These are phyloP conservation scores for Cynanchum wilfordii DNA, from an alignment of 257 asterid species.

Conservation along the genomic window DNA sequence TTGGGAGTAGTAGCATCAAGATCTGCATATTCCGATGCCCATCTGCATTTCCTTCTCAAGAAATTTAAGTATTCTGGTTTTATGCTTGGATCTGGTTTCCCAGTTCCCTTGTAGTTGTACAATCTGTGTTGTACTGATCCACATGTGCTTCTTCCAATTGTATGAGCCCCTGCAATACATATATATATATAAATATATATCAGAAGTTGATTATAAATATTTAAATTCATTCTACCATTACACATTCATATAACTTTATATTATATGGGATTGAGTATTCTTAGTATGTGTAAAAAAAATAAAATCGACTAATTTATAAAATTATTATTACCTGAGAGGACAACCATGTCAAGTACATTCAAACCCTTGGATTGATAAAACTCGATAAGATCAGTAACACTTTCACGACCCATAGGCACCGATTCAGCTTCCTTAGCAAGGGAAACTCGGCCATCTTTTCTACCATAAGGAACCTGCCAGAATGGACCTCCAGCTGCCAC, in stretches of 20 bases:
- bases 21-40: conserved; percentile 77
- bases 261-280: no score
- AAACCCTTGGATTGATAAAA: conserved; percentile 62
- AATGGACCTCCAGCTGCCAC: conserved; percentile 65
- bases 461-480: conserved; percentile 83
- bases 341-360: conserved; percentile 59
- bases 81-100: conserved; percentile 44
- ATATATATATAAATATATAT: not conserved
- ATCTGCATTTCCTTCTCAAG: conserved; percentile 71
- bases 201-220: no score
- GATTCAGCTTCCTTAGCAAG: conserved; percentile 47
- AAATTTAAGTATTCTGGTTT: conserved; percentile 46
- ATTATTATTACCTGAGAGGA: conserved; percentile 52
- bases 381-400: conserved; percentile 42
- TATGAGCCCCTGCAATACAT: conserved; percentile 66
- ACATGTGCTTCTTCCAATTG: conserved; percentile 67
- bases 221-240: no score
- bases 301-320: no score
- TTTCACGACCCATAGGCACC: conserved; percentile 69
- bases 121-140: conserved; percentile 52
- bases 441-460: conserved; percentile 73
- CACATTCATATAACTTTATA: no score
- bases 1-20: conserved; percentile 57
- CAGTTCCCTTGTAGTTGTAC: conserved; percentile 41
- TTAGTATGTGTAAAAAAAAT: no score